These are phyloP conservation scores for Agaricus sinodeliciosus DNA, from an alignment of 768 basidiomycete genomes.

Conservation along the genomic window DNA sequence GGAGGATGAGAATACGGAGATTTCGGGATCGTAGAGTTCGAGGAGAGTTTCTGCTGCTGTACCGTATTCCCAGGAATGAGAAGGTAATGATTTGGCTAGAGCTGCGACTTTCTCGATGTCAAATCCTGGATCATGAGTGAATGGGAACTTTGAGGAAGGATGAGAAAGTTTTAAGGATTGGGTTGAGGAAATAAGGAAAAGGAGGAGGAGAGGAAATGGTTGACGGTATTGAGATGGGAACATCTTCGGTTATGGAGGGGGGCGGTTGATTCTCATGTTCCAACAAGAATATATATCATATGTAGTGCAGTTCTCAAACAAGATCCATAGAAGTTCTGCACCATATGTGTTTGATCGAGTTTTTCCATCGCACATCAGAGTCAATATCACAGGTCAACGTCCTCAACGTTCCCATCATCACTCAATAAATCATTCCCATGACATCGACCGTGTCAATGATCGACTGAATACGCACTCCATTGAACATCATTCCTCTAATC, in stretches of 20 bases:
- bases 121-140: constrained; percentile 32
- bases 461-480: too few species aligned
- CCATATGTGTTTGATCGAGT: too few species aligned
- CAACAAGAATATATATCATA: too few species aligned
- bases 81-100: constrained; percentile 29
- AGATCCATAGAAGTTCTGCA: too few species aligned
- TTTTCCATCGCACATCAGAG: too few species aligned
- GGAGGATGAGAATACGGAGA: constrained; percentile 31
- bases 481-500: too few species aligned
- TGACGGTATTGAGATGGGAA: not conserved
- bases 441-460: too few species aligned
- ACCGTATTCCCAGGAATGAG: constrained; percentile 44
- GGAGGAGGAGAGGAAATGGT: not conserved
- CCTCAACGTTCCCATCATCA: too few species aligned
- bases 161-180: too few species aligned
- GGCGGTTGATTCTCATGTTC: not conserved
- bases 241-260: not conserved
- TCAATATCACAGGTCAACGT: too few species aligned
- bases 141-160: not conserved
- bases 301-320: too few species aligned
- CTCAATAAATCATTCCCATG: too few species aligned
- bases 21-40: constrained; percentile 32
- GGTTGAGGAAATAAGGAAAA: not conserved
- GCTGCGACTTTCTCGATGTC: constrained; percentile 25
- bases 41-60: constrained; percentile 34